Conservation (phyloP, 2,329 filamentous ascomycete genomes). For the Triangularia setosa region DNA sequence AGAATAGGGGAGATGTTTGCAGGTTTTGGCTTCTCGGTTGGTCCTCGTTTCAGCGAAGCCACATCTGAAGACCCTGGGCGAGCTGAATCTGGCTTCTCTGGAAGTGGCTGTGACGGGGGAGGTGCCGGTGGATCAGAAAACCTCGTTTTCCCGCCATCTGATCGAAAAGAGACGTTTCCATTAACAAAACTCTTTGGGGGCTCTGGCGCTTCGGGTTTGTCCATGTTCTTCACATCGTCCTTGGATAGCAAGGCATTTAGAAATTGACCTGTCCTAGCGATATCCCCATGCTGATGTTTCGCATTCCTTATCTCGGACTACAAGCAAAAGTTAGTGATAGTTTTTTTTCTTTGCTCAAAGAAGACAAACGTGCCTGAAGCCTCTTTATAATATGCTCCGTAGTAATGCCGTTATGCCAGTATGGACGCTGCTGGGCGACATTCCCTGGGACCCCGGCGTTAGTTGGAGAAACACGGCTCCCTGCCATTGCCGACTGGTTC, state of each 20-base stretch:
- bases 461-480: conserved; percentile 56
- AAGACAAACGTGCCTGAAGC: conserved; percentile 60
- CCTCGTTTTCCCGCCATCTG: conserved; percentile 68
- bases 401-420: conserved; percentile 83
- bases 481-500: conserved; percentile 60
- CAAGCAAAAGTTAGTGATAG: conserved; percentile 14
- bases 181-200: conserved; percentile 48
- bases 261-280: conserved; percentile 78
- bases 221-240: conserved; percentile 58
- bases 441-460: conserved; percentile 50
- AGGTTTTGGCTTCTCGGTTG: conserved; percentile 69
- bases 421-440: conserved; percentile 69
- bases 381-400: conserved; percentile 93
- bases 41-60: conserved; percentile 67
- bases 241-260: conserved; percentile 72
- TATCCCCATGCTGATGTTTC: conserved; percentile 79
- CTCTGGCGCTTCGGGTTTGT: conserved; percentile 45
- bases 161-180: conserved; percentile 55
- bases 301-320: conserved; percentile 89
- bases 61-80: conserved; percentile 40
- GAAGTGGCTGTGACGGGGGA: conserved; percentile 86
- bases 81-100: conserved; percentile 80
- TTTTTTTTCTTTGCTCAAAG: background rate
- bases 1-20: conserved; percentile 56
- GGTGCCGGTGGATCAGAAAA: conserved; percentile 93